Evolutionary conservation across 2,329 filamentous ascomycete species (phyloP), one percentile per base, ranked within the genome.

Genomic region (Paecilomyces dactylethromorphus): DNA sequence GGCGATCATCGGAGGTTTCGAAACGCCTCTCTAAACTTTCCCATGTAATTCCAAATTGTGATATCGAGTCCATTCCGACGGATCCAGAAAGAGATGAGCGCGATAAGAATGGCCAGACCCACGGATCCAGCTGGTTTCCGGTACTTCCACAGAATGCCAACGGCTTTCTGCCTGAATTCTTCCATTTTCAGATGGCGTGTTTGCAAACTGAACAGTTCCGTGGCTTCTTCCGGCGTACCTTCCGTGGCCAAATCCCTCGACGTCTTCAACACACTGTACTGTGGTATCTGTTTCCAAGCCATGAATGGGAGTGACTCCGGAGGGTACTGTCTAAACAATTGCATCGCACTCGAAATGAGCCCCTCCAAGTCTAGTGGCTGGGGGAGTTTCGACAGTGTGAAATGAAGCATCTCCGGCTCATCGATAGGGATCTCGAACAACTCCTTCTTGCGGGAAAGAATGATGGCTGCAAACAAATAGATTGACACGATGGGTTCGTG

Each of bases 331-430:
- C 81, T 73, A 71, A 88, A 89, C 0, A 97, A 81, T 29, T 71
- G 69, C 2, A 85, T 80, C 0, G 93, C 86, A 55, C 82, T 80
- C 18, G 79, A 71, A 62, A 99, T 88, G 56, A 97, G 82, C 7
- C 78, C 79, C 64, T 99, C 93, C 24, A 99, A 78, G 69, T 95
- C 84, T 59, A 96, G 84, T 18, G 88, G 87, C 56, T 86, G 83
- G 0, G 94, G 94, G 6, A 99, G 82, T 73, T 94, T 96, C 50
- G 90, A 91, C 12, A 99, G 84, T 35, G 90, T 87, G 60, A 88
- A 90, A 72, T 96, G 92, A 24, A 99, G 83, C 84, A 99, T 95
- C 68, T 97, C 93, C 6, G 91, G 88, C 71, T 96, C 92, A 64
- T 95, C 89, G 21, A 81, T 74, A 1, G 88, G 85, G n/a, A 91